Base-by-base conservation (phyloP, 2,329 filamentous ascomycete species). In the Whalleya microplaca region DNA sequence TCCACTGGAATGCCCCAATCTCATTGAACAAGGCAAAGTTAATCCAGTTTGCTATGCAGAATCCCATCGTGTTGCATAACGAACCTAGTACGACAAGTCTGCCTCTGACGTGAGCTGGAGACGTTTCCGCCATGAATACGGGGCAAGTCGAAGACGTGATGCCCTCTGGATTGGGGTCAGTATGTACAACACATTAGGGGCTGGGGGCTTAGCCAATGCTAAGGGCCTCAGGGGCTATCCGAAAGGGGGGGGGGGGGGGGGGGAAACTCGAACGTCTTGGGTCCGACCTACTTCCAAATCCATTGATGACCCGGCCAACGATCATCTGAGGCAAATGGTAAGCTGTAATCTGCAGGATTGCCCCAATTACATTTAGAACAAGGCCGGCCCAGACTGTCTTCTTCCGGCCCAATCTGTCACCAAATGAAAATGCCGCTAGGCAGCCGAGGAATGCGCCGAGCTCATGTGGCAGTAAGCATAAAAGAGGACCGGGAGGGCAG, bases 381-480 rank as follows among this genome's bases (percentile, higher is more conserved):
- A 70, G 70, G 41, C 72, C 73, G 21, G 69, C 54, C 21, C 71
- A 62, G 42, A 76, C 65, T 6, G 70, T 70, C 45, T 66, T 69
- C 61, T 71, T 68, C 21, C 72, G 66, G 4, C 73, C 74, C 6
- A 73, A 56, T 20, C 61, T 62, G 53, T 75, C 72, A 29, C 73
- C 72, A 50, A 74, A 56, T 45, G 65, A 64, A 23, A 72, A 66
- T n/a, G 68, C 68, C 10, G 65, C 61, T 10, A 75, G 57, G 23
- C 72, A 69, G 16, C 84, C 84, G 43, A 85, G 71, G 67, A 86
- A 85, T 65, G 83, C 86, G 8, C 83, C 83, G 29, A 86, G 75
- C 59, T 85, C 81, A 66, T 85, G 60, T 55, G 50, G 49, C 14
- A 42, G 57, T 63, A 57, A 63, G 58, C 60, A 58, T 50, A 45